Base-by-base conservation (phyloP, 192 early-diverging fungal genomes). In the Podila epicladia region DNA sequence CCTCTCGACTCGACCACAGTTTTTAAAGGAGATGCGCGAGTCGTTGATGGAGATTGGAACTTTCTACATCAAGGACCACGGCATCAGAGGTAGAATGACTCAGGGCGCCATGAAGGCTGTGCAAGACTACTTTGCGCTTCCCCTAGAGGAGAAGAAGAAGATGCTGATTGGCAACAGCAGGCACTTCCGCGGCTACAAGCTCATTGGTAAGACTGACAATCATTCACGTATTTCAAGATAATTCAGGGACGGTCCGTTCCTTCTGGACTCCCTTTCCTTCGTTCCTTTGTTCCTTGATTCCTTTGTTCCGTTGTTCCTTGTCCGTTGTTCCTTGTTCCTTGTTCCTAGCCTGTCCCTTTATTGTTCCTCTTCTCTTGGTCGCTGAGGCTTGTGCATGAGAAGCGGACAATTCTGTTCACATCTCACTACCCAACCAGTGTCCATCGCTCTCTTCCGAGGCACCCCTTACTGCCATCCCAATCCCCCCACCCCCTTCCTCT, bases 151-250 rank as follows among this genome's bases (percentile, higher is more conserved):
- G 41, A 92, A 91, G 66, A 62, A 86, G 37, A 85, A 87, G 51
- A 77, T 87, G 33, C 75, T 87, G 49, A 87, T 89, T 69, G 84
- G 74, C 17, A 83, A 89, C 57, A 86, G 85, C 17, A 83, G 87
- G 26, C 89, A 89, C 35, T 91, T 90, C 57, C 82, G 89, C 17
- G 91, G 91, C 3, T 91, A 90, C 67, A 88, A 84, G 38, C 45
- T 73, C 29, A 62, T 87, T 20, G 75, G 86, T 83, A 74, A 67
- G 82, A 75, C 9, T 5, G 0, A 0, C 64, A 29, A 22, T 37
- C 35, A 15, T 9, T 58, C 19, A 20, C 32, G 48, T 12, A 11
- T 64, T 41, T 64, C 20, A 41, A n/a, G 4, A 5, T 65, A 17
- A 45, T 45, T 45, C 41, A 45, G 41, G 15, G 15, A 15, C 41